Evolutionary conservation across 2,329 filamentous ascomycete genomes (phyloP).

Genomic region (Trichoderma harzianum): DNA sequence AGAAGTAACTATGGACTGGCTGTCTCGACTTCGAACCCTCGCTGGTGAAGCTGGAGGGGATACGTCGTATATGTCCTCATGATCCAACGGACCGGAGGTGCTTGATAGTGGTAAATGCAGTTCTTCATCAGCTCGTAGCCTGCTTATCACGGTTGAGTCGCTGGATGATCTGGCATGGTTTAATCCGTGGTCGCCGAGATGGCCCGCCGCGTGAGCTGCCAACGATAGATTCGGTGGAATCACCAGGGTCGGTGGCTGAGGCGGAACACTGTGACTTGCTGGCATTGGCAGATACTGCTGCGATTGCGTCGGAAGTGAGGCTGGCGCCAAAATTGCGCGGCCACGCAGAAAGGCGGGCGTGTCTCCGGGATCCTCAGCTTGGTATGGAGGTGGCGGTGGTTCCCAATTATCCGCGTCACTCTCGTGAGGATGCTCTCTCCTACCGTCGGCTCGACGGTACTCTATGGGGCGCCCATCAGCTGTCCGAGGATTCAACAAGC

Average conservation of each 20-base stretch:
- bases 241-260: background rate
- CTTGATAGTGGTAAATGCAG: slow-evolving; percentile 32
- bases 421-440: slow-evolving; percentile 74
- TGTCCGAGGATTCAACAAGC: slow-evolving; percentile 60
- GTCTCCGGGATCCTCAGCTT: slow-evolving; percentile 59
- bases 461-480: slow-evolving; percentile 53
- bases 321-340: slow-evolving; percentile 36
- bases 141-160: slow-evolving; percentile 33
- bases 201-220: background rate
- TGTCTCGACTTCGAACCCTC: background rate
- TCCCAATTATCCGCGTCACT: slow-evolving; percentile 89
- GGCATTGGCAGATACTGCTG: slow-evolving; percentile 1
- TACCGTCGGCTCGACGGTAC: slow-evolving; percentile 66
- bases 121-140: slow-evolving; percentile 27
- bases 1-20: slow-evolving; percentile 20
- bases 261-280: background rate
- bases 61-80: slow-evolving; percentile 44
- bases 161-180: slow-evolving; percentile 35
- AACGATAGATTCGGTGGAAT: background rate
- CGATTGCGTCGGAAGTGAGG: background rate
- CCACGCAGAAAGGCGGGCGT: slow-evolving; percentile 55
- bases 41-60: slow-evolving; percentile 45
- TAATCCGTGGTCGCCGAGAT: slow-evolving; percentile 17
- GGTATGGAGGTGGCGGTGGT: slow-evolving; percentile 78
- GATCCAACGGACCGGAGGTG: slow-evolving; percentile 25